A percentile compares a stretch with the other conserved stretches of the same genome.
These are phyloP conservation scores for Annulohypoxylon maeteangense DNA, from an alignment of 495 filamentous ascomycete species.

Conservation along the genomic window DNA sequence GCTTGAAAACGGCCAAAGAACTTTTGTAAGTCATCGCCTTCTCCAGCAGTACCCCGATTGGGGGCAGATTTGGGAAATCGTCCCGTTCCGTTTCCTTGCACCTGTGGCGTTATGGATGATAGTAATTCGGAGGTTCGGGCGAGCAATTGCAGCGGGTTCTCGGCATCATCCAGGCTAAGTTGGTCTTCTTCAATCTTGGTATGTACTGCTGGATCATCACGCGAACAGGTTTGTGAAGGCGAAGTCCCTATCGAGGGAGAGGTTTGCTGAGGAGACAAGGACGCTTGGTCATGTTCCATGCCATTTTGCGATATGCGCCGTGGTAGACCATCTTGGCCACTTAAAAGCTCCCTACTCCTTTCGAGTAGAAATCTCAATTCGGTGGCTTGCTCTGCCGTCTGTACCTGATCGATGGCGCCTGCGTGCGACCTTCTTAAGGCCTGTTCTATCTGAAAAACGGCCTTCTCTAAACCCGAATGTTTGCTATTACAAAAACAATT, in stretches of 20 bases:
- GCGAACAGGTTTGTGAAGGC: constrained; percentile 44
- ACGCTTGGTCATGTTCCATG: constrained; percentile 32
- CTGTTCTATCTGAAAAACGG: constrained; percentile 77
- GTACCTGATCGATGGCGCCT: constrained; percentile 55
- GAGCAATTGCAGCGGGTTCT: constrained; percentile 77
- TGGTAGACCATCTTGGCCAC: constrained; percentile 34
- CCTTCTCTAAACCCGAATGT: constrained; percentile 76
- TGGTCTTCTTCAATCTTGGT: constrained; percentile 54
- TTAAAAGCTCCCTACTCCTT: constrained; percentile 55
- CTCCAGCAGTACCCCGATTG: constrained; percentile 36
- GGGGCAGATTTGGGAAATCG: constrained; percentile 30
- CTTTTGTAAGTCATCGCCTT: constrained; percentile 50
- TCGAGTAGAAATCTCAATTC: constrained; percentile 67
- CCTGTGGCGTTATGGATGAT: constrained; percentile 58
- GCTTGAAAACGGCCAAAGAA: constrained; percentile 73
- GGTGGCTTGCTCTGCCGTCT: constrained; percentile 65
- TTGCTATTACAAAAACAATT: constrained; percentile 59
- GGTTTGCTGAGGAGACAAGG: constrained; percentile 46
- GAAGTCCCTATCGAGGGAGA: constrained; percentile 46
- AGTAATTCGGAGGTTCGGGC: constrained; percentile 76
- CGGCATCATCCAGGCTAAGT: constrained; percentile 74
- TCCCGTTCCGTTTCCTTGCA: constrained; percentile 14
- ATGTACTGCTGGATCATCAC: constrained; percentile 40
- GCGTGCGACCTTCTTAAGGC: constrained; percentile 71
- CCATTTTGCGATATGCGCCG: constrained; percentile 30